These are phyloP conservation scores for Endotrypanum monterogeii DNA, from an alignment of 208 protist genomes.

Conservation along the genomic window DNA sequence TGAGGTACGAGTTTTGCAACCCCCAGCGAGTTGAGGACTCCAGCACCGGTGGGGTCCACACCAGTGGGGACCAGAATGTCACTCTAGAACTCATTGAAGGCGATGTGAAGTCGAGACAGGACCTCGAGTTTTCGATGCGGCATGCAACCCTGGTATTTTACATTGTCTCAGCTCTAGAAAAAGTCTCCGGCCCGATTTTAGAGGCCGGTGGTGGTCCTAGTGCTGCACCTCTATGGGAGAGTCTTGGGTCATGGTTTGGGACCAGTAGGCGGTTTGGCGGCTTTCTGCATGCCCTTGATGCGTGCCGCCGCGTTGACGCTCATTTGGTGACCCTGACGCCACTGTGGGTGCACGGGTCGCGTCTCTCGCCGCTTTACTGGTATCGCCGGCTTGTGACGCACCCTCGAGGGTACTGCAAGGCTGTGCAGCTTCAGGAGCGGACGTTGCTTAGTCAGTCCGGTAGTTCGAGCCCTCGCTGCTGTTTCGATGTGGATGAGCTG, in stretches of 20 bases:
- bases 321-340: conserved; percentile 69
- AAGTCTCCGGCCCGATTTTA: conserved; percentile 18
- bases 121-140: conserved; percentile 59
- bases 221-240: conserved; percentile 11
- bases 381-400: conserved; percentile 47
- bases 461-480: conserved; percentile 41
- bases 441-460: conserved; percentile 48
- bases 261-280: conserved; percentile 36
- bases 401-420: conserved; percentile 52
- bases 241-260: conserved; percentile 5
- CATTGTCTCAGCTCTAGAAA: conserved; percentile 40
- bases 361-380: conserved; percentile 65
- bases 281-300: conserved; percentile 53
- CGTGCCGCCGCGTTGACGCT: conserved; percentile 61
- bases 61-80: conserved; percentile 11
- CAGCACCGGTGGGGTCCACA: neutral
- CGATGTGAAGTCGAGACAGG: conserved; percentile 31
- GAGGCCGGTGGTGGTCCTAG: conserved; percentile 9
- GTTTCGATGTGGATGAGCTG: conserved; percentile 35
- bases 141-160: conserved; percentile 59
- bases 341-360: conserved; percentile 53
- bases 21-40: neutral
- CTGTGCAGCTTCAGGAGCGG: conserved; percentile 55
- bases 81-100: conserved; percentile 62
- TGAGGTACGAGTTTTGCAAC: conserved; percentile 40